Evolutionary conservation across 176 grass and related monocot genomes (phyloP).

Genomic region (Triticum aestivum): DNA sequence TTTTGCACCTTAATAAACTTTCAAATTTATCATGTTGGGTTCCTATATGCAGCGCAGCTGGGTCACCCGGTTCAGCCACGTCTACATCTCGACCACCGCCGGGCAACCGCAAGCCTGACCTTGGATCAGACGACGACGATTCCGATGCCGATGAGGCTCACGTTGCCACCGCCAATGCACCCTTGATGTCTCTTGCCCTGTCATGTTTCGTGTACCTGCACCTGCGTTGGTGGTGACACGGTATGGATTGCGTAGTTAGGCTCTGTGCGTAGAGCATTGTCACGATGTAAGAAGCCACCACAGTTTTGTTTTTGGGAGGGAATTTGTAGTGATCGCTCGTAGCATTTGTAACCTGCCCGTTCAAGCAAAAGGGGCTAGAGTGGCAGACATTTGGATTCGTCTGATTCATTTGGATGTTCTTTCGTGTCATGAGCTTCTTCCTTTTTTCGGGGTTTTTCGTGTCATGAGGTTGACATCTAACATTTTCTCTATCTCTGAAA

Average conservation of each 20-base stretch:
- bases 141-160: neutral
- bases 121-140: conserved; percentile 28
- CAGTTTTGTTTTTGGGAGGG: conserved; percentile 35
- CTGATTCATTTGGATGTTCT: neutral
- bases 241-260: conserved; percentile 5
- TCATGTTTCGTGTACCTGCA: conserved; percentile 29
- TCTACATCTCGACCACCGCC: conserved; percentile 18
- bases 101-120: neutral
- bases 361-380: conserved; percentile 35
- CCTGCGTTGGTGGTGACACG: conserved; percentile 29
- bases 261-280: neutral
- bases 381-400: neutral
- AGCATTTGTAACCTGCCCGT: conserved; percentile 23
- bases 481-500: neutral
- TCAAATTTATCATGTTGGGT: neutral
- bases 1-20: neutral
- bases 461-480: neutral
- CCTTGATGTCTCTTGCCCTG: conserved; percentile 16
- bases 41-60: conserved; percentile 25
- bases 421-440: neutral
- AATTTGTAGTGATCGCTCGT: conserved; percentile 8
- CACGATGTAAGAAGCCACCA: conserved; percentile 8
- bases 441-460: neutral
- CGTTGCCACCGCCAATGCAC: neutral
- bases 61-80: conserved; percentile 17